phyloP scores from a whole-genome alignment of 192 early-diverging fungal genomes.

The Backusella macrospora region DNA sequence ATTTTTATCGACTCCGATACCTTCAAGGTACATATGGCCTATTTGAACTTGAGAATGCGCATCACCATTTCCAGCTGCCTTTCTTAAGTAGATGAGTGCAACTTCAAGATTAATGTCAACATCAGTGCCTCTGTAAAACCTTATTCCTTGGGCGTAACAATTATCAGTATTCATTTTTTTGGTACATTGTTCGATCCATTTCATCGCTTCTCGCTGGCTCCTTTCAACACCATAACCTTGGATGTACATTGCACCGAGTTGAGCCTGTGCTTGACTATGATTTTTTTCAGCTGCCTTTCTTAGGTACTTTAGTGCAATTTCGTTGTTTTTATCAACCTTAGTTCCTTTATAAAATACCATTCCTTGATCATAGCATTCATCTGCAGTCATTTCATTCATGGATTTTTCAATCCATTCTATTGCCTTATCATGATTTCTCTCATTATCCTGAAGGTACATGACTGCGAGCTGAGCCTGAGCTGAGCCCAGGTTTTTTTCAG shows the following conservation, averaged over 20 bases:
- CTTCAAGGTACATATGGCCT: not conserved
- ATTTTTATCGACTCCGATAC: not conserved
- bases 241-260: not conserved
- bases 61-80: not conserved
- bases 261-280: not conserved
- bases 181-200: not conserved
- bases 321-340: too few relatives aligned
- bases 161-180: not conserved
- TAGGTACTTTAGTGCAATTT: not conserved
- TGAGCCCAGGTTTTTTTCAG: not conserved
- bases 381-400: too few relatives aligned
- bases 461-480: not conserved
- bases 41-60: not conserved
- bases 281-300: not conserved
- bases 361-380: too few relatives aligned
- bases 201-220: not conserved
- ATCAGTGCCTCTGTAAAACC: too few relatives aligned
- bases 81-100: not conserved
- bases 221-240: not conserved
- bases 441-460: too few relatives aligned
- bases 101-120: too few relatives aligned
- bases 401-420: too few relatives aligned
- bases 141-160: too few relatives aligned
- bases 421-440: too few relatives aligned
- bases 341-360: too few relatives aligned